Evolutionary conservation across 2,329 filamentous ascomycete genomes (phyloP).

Genomic region (Monosporascus sp.): DNA sequence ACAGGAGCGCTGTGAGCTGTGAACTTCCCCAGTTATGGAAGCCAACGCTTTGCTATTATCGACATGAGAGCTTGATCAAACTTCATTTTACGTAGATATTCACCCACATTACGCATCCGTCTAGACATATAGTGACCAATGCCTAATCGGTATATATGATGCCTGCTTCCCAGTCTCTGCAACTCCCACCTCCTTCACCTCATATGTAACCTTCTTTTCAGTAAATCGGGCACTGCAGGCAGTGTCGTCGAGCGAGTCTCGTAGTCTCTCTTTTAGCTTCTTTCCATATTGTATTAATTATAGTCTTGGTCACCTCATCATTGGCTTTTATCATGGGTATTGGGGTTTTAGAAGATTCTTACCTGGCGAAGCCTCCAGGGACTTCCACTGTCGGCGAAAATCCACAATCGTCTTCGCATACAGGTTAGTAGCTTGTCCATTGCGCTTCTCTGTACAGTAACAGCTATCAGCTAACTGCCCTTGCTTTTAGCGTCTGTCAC

Average conservation of each 20-base stretch:
- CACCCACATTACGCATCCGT: too few species aligned
- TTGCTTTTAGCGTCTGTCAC: slow-evolving; percentile 6
- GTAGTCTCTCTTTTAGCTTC: neutral
- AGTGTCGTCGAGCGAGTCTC: neutral
- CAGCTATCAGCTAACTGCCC: slow-evolving; percentile 1
- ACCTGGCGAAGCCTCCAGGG: slow-evolving; percentile 15
- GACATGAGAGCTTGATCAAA: too few species aligned
- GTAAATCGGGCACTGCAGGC: neutral
- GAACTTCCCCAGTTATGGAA: too few species aligned
- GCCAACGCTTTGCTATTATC: too few species aligned
- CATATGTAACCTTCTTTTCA: neutral
- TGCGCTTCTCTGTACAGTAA: neutral
- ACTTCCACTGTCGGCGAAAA: slow-evolving; percentile 17
- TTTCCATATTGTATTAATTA: neutral
- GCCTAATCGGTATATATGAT: too few species aligned
- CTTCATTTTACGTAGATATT: too few species aligned
- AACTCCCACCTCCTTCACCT: too few species aligned
- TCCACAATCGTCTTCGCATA: slow-evolving; percentile 4
- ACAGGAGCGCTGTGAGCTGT: too few species aligned
- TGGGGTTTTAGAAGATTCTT: slow-evolving; percentile 13
- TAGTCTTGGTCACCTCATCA: neutral
- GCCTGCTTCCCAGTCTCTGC: too few species aligned
- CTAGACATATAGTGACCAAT: too few species aligned
- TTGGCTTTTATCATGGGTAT: slow-evolving; percentile 11
- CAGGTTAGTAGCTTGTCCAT: slow-evolving; percentile 6